Base-by-base conservation (phyloP, 164 flowering plant species). In the Umbellularia californica region DNA sequence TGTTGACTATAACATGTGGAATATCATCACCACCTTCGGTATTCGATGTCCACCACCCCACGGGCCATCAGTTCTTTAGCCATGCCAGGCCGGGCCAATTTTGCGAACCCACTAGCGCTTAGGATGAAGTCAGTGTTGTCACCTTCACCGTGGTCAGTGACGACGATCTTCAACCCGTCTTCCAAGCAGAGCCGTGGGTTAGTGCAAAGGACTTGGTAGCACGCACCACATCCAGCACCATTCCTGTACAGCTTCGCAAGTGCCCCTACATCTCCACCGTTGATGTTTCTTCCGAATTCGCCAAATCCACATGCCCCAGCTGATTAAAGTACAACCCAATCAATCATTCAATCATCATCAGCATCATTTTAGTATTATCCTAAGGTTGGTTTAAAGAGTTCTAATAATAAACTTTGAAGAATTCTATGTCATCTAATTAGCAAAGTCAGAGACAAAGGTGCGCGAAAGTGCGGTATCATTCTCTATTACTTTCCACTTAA, bases 261-360 rank as follows among this genome's bases (percentile, higher is more conserved):
- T 4, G 86, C 97, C 0, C 85, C 82, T 19, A 91, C 97, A 24
- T 83, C 73, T 41, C 94, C 97, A 68, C 84, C 83, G 60, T 93
- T 82, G n/a, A 91, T 78, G 13, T 76, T 87, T 75, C 86, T 86
- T 73, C 99, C 99, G 77, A 82, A 93, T 64, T 89, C 95, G 4
- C 91, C 94, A 75, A 50, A 93, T 20, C 99, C 97, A 81, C 99
- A 95, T 64, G 97, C 95, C 76, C 97, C 99, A 63, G 64, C 99
- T 95, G 82, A 58, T 63, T 60, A 65, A 70, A n/a, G 41, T 23
- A 15, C 60, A 13, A 55, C 20, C 6, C 60, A 19, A 14, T 12
- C 17, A 12, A 52, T 11, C 14, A 51, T 0, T 55, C 4, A 15
- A 55, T 14, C 4, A 14, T 13, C 60, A 55, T 55, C 5, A 55